A percentile compares a stretch with the other conserved stretches of the same genome.
Evolutionary conservation across 768 basidiomycete species (phyloP).

Genomic region (Brasilioporus rufonigricans): DNA sequence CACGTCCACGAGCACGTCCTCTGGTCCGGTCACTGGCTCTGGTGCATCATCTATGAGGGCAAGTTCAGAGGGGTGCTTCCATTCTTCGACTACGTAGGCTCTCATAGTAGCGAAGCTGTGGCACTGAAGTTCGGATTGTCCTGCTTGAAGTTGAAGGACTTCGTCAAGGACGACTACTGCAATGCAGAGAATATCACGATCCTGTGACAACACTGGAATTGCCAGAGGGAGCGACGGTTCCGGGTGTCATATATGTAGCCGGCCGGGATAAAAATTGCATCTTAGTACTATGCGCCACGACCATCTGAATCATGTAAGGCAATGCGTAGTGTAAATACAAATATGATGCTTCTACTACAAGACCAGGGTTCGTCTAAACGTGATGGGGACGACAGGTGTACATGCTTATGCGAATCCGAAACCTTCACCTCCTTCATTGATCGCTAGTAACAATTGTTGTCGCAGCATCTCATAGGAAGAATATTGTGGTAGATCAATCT

Average conservation of each 20-base stretch:
- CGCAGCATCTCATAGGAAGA: slow-evolving; percentile 96
- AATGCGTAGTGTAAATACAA: slow-evolving; percentile 34
- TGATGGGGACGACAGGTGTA: slow-evolving; percentile 1
- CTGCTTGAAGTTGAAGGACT: neutral
- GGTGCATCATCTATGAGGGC: slow-evolving; percentile 50
- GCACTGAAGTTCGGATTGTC: neutral
- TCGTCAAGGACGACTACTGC: neutral
- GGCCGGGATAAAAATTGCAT: neutral
- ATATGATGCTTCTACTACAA: slow-evolving; percentile 34
- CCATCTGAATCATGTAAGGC: too few species aligned
- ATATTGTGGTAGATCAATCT: slow-evolving; percentile 92
- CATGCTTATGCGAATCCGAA: slow-evolving; percentile 73
- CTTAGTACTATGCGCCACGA: too few species aligned
- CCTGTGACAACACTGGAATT: neutral
- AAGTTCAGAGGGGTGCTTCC: slow-evolving; percentile 67
- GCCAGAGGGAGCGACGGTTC: neutral
- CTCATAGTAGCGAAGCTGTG: slow-evolving; percentile 54
- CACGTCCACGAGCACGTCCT: slow-evolving; percentile 72
- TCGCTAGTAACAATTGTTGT: slow-evolving; percentile 84
- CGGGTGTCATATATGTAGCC: neutral
- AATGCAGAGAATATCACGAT: neutral
- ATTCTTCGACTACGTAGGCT: slow-evolving; percentile 70
- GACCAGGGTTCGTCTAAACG: slow-evolving; percentile 16
- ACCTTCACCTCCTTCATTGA: slow-evolving; percentile 94
- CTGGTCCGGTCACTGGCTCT: slow-evolving; percentile 48